Evolutionary conservation across 2,329 filamentous ascomycete species (phyloP).

Genomic region (Ilyonectria robusta): DNA sequence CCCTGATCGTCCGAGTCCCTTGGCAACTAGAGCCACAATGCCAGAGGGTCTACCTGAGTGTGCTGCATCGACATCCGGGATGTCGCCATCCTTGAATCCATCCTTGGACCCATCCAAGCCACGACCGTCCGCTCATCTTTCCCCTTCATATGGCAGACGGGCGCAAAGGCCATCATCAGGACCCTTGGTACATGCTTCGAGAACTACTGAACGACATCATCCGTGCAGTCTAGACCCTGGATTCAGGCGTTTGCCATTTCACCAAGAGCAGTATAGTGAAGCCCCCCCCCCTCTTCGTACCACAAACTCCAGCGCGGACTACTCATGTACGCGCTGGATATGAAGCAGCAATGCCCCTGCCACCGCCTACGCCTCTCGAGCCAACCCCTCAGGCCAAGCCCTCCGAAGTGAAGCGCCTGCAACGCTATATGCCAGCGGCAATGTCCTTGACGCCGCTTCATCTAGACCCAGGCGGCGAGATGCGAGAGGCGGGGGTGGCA

Average conservation of each 20-base stretch:
- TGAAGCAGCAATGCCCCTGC: neutral
- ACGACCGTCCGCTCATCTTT: constrained; percentile 10
- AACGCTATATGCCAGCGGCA: constrained; percentile 14
- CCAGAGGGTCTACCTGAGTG: constrained; percentile 11
- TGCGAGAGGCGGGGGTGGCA: constrained; percentile 20
- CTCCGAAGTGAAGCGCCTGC: constrained; percentile 26
- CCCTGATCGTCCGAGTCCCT: constrained; percentile 23
- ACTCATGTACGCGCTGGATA: neutral
- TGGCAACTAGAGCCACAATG: constrained; percentile 4
- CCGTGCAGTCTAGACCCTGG: constrained; percentile 19
- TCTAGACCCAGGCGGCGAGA: constrained; percentile 11
- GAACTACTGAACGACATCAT: neutral
- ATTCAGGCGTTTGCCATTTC: constrained; percentile 5
- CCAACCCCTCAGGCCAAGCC: constrained; percentile 16
- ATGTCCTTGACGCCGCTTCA: neutral
- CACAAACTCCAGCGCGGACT: neutral
- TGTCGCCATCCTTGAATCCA: neutral
- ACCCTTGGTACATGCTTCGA: constrained; percentile 21
- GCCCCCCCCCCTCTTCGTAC: neutral
- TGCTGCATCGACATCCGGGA: constrained; percentile 17
- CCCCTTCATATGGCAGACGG: constrained; percentile 12
- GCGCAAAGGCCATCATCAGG: constrained; percentile 4
- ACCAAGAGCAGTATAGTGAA: neutral
- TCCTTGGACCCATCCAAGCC: neutral
- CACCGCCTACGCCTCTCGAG: constrained; percentile 2